Evolutionary conservation across 139 green algal species (phyloP), one percentile per base, ranked within the genome.

Genomic region (Auxenochlorella pyrenoidosa): DNA sequence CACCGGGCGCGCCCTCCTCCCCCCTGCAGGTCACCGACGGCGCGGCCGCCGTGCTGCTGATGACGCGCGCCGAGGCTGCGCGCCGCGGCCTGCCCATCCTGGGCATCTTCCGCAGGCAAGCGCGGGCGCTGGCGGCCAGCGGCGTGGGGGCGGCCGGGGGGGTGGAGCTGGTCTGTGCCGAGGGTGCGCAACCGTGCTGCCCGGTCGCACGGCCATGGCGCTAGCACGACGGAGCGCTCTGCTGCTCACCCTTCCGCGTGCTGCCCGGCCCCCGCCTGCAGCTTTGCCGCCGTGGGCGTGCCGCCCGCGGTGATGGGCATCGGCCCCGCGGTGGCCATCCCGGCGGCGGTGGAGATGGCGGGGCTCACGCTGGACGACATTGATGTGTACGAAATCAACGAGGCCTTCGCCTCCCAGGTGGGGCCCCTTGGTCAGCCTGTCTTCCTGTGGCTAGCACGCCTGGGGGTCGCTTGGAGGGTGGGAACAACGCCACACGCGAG

Each of bases 371-470:
- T 99, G 58, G 93, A 98, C 63, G 98, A 99, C 90, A 97, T 99
- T 70, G 97, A 99, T 87, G 91, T 99, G 47, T 99, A 94, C 88
- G 98, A 99, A 91, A 95, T 99, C 89, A 99, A 99, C 89, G 98
- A 99, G 93, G 97, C 98, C 5, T 98, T 98, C 86, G 96, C 96
- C 0, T 96, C 92, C 24, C 94, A 97, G 93, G 94, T 95, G 63
- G 16, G n/a, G n/a, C n/a, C n/a, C n/a, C n/a, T n/a, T n/a, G n/a
- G n/a, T n/a, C n/a, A n/a, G n/a, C n/a, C n/a, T n/a, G n/a, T n/a
- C n/a, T n/a, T n/a, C n/a, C n/a, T n/a, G n/a, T n/a, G n/a, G n/a
- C n/a, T n/a, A n/a, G n/a, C n/a, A n/a, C n/a, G n/a, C n/a, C n/a
- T n/a, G n/a, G n/a, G n/a, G n/a, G n/a, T n/a, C n/a, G n/a, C n/a